Evolutionary conservation across 176 grass and related monocot genomes (phyloP), one percentile per base, ranked within the genome.

Genomic region (Melocanna baccifera): DNA sequence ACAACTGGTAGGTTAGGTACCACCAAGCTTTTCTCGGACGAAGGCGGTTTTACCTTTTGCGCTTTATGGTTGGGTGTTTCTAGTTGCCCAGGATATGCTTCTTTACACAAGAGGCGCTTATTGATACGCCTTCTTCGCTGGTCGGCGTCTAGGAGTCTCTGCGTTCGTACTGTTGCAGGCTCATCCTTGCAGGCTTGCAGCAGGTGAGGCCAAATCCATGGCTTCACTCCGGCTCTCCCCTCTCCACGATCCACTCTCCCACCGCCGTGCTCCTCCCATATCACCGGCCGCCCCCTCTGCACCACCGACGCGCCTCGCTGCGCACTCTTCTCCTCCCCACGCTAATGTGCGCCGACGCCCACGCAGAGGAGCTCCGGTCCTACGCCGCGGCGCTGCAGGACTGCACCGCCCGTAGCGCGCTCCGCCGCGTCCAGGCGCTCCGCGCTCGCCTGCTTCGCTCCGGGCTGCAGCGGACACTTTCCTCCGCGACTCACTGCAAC

Each of bases 361-460:
- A 30, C 43, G 42, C 50, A 25, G 59, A 69, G 37, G 58, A 42
- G 23, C 76, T 87, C 75, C 71, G 71, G 16, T 75, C 69, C 52
- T 69, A 53, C 41, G 67, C 85, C 42, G 66, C 48, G 16, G 84
- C 69, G 25, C 80, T 91, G 32, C 69, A 76, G 20, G 53, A 66
- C 11, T 78, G 83, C 65, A 34, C 80, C 7, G 63, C 61, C 69
- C 23, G 80, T 36, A 19, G 50, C 28, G 67, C 65, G 48, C 81
- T 83, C 63, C 12, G 75, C 75, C 25, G 53, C 13, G 83, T 84
- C 0, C 81, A 89, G 80, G 84, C 65, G 14, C 48, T 86, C 67
- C 90, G 86, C 65, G 69, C 59, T 8, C 90, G 83, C 42, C 40
- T 89, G 69, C 61, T 89, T 28, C 69, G 78, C 37, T 65, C 25